Evolutionary conservation across 345 rosid genomes (phyloP), one percentile per base, ranked within the genome.

Genomic region (Camelina neglecta): DNA sequence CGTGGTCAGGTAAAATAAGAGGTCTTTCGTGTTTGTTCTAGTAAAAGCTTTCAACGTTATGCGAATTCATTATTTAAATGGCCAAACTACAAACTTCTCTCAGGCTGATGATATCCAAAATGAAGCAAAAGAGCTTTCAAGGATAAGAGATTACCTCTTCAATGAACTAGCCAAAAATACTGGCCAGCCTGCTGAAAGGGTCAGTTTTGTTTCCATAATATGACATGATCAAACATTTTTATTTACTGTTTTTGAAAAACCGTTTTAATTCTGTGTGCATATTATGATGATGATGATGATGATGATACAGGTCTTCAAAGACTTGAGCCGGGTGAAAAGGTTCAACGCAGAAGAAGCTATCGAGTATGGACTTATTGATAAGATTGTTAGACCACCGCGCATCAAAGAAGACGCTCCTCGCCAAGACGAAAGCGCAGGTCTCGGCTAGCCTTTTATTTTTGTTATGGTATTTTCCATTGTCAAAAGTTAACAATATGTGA

Each of bases 51-150:
- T 12, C 21, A 13, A 8, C 2, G 0, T 24, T 26, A 21, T 63
- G 13, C 3, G 0, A 21, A 7, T 65, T 56, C 51, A 7, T 39
- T 69, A 60, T 35, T 62, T 16, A 5, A 42, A n/a, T 2, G 21
- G 8, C 18, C 45, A 44, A 33, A 18, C 45, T 47, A 55, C 3
- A 21, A 70, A 13, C 75, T 72, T 53, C 48, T 51, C 6, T 60
- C 81, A 92, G 96, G 97, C 93, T 57, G 97, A 89, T 81, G 96
- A 86, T 69, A 82, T 94, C 63, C 84, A 70, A 18, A 88, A 86
- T 68, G 97, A 95, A 84, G 88, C 96, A 21, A 84, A 83, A 57
- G 91, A 92, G 85, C 99, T 89, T 75, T 83, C 90, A 51, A 87
- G 96, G 78, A 83, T 94, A 67, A 77, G 83, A 80, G 93, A 90